Conservation (phyloP, 2,329 filamentous ascomycete genomes). For the Fusarium palustre region DNA sequence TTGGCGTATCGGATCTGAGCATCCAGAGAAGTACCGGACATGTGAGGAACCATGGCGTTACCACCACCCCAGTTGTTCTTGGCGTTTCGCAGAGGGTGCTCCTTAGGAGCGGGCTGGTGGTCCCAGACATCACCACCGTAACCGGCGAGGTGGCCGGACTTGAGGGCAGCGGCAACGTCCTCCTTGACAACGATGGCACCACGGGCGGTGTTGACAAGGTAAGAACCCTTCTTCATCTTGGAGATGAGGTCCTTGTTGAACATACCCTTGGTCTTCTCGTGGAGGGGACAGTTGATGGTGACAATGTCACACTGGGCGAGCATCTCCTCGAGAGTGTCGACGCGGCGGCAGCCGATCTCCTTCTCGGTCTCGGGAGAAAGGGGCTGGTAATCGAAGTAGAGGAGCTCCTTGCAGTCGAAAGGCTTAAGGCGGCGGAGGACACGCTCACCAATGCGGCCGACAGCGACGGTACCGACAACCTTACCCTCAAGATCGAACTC, state of each 20-base stretch:
- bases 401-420: slow-evolving; percentile 99
- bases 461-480: slow-evolving; percentile 96
- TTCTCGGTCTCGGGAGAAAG: slow-evolving; percentile 85
- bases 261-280: slow-evolving; percentile 95
- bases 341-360: slow-evolving; percentile 94
- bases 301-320: slow-evolving; percentile 94
- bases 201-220: slow-evolving; percentile 98
- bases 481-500: slow-evolving; percentile 98
- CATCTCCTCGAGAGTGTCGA: slow-evolving; percentile 92
- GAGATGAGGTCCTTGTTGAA: slow-evolving; percentile 99
- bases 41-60: slow-evolving; percentile 99
- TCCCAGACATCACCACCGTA: slow-evolving; percentile 95
- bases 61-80: slow-evolving; percentile 96
- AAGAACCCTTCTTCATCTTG: slow-evolving; percentile 99
- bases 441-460: slow-evolving; percentile 97
- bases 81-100: slow-evolving; percentile 92
- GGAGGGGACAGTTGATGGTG: slow-evolving; percentile 99
- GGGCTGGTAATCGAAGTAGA: slow-evolving; percentile 99
- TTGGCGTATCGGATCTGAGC: slow-evolving; percentile 92
- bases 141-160: slow-evolving; percentile 88
- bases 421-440: slow-evolving; percentile 95
- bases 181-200: slow-evolving; percentile 99
- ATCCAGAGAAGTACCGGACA: slow-evolving; percentile 98
- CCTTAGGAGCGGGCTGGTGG: slow-evolving; percentile 94
- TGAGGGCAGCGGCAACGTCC: slow-evolving; percentile 93